Base-by-base conservation (phyloP, 2,329 filamentous ascomycete genomes). In the Tolypocladium ovalisporum region DNA sequence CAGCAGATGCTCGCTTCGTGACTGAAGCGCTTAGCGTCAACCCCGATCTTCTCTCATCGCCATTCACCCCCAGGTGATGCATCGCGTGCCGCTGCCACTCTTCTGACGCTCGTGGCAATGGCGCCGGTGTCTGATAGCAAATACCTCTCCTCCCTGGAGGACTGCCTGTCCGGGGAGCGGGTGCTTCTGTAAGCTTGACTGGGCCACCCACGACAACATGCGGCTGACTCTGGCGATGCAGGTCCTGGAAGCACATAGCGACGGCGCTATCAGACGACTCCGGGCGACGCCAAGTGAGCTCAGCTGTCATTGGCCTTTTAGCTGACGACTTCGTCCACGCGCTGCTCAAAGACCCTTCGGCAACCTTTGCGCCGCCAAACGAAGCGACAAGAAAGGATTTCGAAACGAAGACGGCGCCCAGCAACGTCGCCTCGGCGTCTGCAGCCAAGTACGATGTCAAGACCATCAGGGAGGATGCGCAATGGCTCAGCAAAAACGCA, bases 81-180 rank as follows among this genome's bases (percentile, higher is more conserved):
- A 65, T 71, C 68, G 69, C 64, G 65, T 68, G 67, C 63, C 67
- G 65, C 68, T 69, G 66, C 67, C 67, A 64, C 70, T 66, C 59
- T 73, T 74, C 75, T 78, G 75, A 80, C 75, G 73, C 73, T 75
- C 71, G 75, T 71, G 76, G 78, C 74, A 77, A 91, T 90, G 87
- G 87, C 85, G 77, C 80, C 85, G 73, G 76, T 83, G 69, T 80
- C 83, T 68, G 86, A 88, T 75, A 77, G 78, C 68, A 79, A 82
- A 71, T 94, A 92, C 76, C 88, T 95, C 68, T 90, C 92, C 68
- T 84, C 90, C 68, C 80, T 97, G 73, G 88, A 90, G 73, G 85
- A 88, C 70, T 95, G 90, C 75, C 81, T 97, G 67, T 86, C 83
- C 66, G 89, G 90, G 75, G 86, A 93, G 71, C 82, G 83, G 67